Conservation (phyloP, 176 grass and related monocot genomes). For the Secale cereale region DNA sequence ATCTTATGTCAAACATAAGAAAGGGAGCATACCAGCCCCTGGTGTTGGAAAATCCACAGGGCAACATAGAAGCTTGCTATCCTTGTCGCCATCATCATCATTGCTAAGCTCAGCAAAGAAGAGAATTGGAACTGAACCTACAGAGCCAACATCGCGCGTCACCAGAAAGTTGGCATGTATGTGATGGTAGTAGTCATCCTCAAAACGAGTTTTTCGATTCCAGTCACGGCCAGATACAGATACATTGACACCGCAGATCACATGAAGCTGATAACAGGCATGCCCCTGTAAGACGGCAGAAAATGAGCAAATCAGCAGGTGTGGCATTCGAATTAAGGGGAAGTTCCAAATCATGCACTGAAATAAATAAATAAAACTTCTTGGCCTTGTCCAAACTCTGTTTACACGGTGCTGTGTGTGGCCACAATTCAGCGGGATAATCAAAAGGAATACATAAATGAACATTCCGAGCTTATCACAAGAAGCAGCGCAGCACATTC, state of each 20-base stretch:
- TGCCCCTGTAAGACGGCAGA: neutral
- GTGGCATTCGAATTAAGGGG: too few species aligned
- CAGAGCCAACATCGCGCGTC: neutral
- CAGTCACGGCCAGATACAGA: neutral
- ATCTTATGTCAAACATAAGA: neutral
- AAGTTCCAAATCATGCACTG: neutral
- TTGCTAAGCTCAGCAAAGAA: neutral
- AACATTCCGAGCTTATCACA: too few species aligned
- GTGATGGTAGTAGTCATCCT: neutral
- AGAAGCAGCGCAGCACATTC: neutral
- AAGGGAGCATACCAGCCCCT: neutral
- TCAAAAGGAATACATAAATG: too few species aligned
- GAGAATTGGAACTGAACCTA: neutral
- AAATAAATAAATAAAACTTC: neutral
- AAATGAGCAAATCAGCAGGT: neutral
- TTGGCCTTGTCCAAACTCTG: neutral
- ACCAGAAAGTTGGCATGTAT: constrained; percentile 7
- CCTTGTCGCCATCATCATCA: neutral
- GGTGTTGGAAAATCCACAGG: neutral
- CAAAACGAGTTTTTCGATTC: too few species aligned
- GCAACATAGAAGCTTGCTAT: neutral
- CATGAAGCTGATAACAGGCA: neutral
- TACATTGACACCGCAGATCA: neutral
- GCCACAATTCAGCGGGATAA: neutral
- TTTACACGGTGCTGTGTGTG: neutral